Conservation (phyloP, 345 rosid genomes). For the Aethionema arabicum region DNA sequence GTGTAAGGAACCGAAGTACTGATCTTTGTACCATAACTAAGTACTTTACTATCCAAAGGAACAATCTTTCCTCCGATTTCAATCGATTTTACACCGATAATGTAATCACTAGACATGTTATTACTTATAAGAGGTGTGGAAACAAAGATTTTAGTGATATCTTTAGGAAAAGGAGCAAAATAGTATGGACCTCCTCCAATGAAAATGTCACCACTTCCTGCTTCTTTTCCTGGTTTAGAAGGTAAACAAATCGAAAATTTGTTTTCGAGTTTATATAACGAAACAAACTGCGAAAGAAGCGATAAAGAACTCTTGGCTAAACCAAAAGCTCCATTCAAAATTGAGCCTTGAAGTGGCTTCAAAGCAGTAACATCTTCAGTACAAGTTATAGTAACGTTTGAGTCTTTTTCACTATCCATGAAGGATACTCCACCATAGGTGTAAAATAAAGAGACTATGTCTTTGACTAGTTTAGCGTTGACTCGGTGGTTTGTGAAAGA, state of each 20-base stretch:
- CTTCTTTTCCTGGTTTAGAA: not conserved
- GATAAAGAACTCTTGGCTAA: conserved; percentile 2
- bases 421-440: no score
- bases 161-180: not conserved
- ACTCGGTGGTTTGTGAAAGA: no score
- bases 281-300: conserved; percentile 14
- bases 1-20: conserved; percentile 38
- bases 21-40: conserved; percentile 23
- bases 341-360: not conserved
- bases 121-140: not conserved
- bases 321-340: conserved; percentile 25
- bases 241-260: conserved; percentile 32
- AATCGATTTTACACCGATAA: no score
- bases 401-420: no score
- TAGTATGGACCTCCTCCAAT: conserved; percentile 17
- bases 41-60: no score
- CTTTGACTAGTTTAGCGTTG: no score
- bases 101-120: no score
- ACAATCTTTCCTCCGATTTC: no score
- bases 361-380: no score
- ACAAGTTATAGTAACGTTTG: no score
- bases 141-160: conserved; percentile 17
- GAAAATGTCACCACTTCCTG: conserved; percentile 7
- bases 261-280: not conserved
- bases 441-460: no score